phyloP scores from a whole-genome alignment of 2,329 filamentous ascomycete species.

The Sporothrix curviconia region DNA sequence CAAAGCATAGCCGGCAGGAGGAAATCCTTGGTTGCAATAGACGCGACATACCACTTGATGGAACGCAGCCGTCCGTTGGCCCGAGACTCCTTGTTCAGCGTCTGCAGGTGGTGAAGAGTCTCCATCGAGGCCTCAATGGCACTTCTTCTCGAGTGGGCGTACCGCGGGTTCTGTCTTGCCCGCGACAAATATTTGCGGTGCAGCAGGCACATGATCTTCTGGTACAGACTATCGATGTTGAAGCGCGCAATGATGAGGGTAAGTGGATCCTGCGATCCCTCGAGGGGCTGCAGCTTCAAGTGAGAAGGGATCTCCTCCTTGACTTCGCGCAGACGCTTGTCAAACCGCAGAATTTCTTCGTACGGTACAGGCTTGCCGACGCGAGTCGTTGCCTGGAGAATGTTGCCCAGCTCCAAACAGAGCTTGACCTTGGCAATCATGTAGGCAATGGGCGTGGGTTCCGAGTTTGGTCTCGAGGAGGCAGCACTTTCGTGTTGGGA shows the following conservation, averaged over 20 bases:
- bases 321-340: constrained; percentile 54
- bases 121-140: constrained; percentile 84
- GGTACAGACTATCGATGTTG: constrained; percentile 75
- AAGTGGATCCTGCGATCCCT: constrained; percentile 72
- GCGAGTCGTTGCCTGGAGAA: constrained; percentile 58
- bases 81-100: constrained; percentile 67
- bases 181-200: constrained; percentile 81
- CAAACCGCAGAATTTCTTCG: constrained; percentile 57
- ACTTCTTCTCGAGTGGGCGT: constrained; percentile 73
- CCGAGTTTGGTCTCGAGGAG: constrained; percentile 58
- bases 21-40: constrained; percentile 78
- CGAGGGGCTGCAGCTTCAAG: constrained; percentile 66
- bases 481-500: constrained; percentile 60
- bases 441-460: constrained; percentile 71
- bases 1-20: constrained; percentile 77
- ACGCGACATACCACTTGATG: constrained; percentile 72
- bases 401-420: constrained; percentile 62
- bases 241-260: constrained; percentile 81
- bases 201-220: constrained; percentile 82
- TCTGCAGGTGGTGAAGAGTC: constrained; percentile 69
- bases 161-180: constrained; percentile 71
- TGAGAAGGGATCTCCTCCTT: constrained; percentile 70
- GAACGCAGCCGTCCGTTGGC: constrained; percentile 63
- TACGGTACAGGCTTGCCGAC: constrained; percentile 52
- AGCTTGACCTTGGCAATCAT: constrained; percentile 69